These are phyloP conservation scores for Kwoniella heveanensis DNA, from an alignment of 768 basidiomycete species.

Conservation along the genomic window DNA sequence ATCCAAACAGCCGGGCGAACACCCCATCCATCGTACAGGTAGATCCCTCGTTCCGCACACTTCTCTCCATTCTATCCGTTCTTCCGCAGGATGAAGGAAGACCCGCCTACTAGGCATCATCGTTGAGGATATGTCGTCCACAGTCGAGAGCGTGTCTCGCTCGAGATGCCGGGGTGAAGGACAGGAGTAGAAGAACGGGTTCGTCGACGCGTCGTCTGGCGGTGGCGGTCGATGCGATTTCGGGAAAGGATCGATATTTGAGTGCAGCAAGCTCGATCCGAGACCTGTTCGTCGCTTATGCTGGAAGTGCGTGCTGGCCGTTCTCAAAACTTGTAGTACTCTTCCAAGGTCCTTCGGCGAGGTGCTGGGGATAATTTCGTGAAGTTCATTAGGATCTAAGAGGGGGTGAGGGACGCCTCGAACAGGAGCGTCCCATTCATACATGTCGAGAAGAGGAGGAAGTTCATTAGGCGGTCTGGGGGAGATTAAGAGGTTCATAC, in stretches of 20 bases:
- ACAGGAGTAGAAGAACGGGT: slow-evolving; percentile 51
- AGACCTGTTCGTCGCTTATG: neutral
- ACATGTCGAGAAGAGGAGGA: slow-evolving; percentile 47
- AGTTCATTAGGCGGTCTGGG: slow-evolving; percentile 43
- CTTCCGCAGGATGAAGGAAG: slow-evolving; percentile 48
- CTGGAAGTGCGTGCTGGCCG: slow-evolving; percentile 19
- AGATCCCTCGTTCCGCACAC: slow-evolving; percentile 33
- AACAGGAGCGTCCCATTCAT: slow-evolving; percentile 38
- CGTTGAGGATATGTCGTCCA: neutral
- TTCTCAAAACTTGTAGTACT: slow-evolving; percentile 35
- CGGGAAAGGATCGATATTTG: slow-evolving; percentile 30
- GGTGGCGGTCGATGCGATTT: slow-evolving; percentile 25
- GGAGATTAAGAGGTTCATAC: slow-evolving; percentile 45
- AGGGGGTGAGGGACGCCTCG: slow-evolving; percentile 40
- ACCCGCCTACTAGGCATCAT: slow-evolving; percentile 32
- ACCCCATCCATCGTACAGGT: slow-evolving; percentile 50
- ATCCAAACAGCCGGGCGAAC: slow-evolving; percentile 48
- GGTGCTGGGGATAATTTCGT: slow-evolving; percentile 31
- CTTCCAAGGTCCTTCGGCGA: slow-evolving; percentile 19
- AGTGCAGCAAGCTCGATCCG: neutral
- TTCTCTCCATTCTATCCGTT: slow-evolving; percentile 49
- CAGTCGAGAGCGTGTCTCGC: neutral
- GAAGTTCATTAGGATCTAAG: slow-evolving; percentile 32
- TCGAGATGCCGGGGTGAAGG: slow-evolving; percentile 46
- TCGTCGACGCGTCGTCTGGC: slow-evolving; percentile 48